Conservation (phyloP, 108 stramenopile species). For the Skeletonema tropicum region DNA sequence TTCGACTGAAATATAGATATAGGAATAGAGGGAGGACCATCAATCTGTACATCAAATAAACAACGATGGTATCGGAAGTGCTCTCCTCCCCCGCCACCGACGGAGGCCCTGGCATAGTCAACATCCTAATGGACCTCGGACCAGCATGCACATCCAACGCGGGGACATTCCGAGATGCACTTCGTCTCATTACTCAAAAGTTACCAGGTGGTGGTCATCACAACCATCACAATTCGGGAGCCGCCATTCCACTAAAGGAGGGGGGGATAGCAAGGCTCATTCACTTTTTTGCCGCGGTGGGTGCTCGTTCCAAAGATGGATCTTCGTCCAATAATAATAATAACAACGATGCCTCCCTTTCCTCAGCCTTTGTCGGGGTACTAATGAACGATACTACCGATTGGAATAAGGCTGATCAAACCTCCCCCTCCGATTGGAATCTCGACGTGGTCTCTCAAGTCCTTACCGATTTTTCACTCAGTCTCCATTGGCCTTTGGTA, state of each 20-base stretch:
- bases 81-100: conserved; percentile 19
- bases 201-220: conserved; percentile 7
- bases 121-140: conserved; percentile 85
- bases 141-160: conserved; percentile 79
- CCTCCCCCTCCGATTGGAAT: conserved; percentile 68
- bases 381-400: conserved; percentile 22
- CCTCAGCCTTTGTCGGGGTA: conserved; percentile 39
- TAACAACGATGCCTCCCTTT: conserved; percentile 9
- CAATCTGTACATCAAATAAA: not conserved
- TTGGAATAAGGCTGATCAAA: conserved; percentile 1
- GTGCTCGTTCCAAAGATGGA: conserved; percentile 33
- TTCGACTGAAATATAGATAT: not conserved
- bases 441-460: conserved; percentile 84
- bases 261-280: conserved; percentile 80
- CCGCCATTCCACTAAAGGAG: conserved; percentile 62
- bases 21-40: not conserved
- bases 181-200: conserved; percentile 57
- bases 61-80: not conserved
- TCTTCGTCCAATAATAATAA: conserved; percentile 41
- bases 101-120: conserved; percentile 59
- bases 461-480: conserved; percentile 78
- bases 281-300: conserved; percentile 74
- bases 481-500: conserved; percentile 80
- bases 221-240: conserved; percentile 1
- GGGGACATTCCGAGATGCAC: conserved; percentile 76